These are phyloP conservation scores for Onygenales sp. DNA, from an alignment of 2,329 filamentous ascomycete species.

Conservation along the genomic window DNA sequence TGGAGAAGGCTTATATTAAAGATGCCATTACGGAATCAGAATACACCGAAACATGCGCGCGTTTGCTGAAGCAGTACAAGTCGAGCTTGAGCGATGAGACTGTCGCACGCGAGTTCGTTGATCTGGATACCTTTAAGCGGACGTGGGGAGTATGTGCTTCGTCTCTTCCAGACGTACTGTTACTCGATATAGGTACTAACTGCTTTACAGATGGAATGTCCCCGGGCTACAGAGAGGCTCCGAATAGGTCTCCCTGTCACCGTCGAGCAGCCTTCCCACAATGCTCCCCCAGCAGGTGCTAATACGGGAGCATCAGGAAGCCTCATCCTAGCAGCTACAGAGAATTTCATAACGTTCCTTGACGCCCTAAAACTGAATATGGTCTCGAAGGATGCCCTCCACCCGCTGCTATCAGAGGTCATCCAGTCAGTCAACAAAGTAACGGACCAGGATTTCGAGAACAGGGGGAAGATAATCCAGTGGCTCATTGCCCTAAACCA, in stretches of 20 bases:
- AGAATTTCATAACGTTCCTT: constrained; percentile 97
- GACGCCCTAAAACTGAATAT: constrained; percentile 89
- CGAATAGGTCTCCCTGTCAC: constrained; percentile 90
- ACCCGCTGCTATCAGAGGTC: constrained; percentile 86
- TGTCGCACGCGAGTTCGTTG: constrained; percentile 79
- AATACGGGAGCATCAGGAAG: constrained; percentile 40
- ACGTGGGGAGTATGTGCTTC: constrained; percentile 70
- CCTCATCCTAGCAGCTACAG: constrained; percentile 80
- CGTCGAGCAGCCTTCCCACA: constrained; percentile 48
- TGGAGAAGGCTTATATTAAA: constrained; percentile 94
- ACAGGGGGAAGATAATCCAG: constrained; percentile 92
- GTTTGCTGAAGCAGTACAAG: constrained; percentile 92
- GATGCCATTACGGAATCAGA: constrained; percentile 86
- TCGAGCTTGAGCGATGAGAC: constrained; percentile 83
- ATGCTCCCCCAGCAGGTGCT: constrained; percentile 29
- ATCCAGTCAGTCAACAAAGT: constrained; percentile 98
- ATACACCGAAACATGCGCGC: constrained; percentile 93
- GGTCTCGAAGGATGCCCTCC: constrained; percentile 90
- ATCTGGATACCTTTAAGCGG: constrained; percentile 81
- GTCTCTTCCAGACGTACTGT: constrained; percentile 5
- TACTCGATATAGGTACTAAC: background rate
- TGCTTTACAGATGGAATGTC: constrained; percentile 68
- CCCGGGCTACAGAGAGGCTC: constrained; percentile 84
- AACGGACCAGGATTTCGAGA: constrained; percentile 89
- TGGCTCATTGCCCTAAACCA: constrained; percentile 97